Evolutionary conservation across 2,329 filamentous ascomycete genomes (phyloP).

Genomic region (Pseudogymnoascus sp.): DNA sequence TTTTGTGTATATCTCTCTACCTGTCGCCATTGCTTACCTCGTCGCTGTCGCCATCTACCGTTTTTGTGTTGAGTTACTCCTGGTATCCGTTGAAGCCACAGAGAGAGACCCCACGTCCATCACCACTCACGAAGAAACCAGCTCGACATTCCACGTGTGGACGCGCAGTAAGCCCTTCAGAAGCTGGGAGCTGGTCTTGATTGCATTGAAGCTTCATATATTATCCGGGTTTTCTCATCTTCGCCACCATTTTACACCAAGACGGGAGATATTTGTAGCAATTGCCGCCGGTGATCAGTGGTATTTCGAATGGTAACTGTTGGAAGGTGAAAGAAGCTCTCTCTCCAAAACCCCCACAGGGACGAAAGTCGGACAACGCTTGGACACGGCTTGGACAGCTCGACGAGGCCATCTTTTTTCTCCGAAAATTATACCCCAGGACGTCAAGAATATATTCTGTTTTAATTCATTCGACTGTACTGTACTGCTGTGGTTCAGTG

Average conservation of each 20-base stretch:
- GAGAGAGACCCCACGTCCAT: slow-evolving; percentile 1
- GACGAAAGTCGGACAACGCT: slow-evolving; percentile 4
- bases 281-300: not conserved
- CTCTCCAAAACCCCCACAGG: slow-evolving; percentile 5
- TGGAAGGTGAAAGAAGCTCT: slow-evolving; percentile 12
- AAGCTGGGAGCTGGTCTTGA: not conserved
- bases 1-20: not conserved
- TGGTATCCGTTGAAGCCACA: not conserved
- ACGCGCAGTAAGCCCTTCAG: not conserved
- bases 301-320: not conserved
- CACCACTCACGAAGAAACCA: not conserved
- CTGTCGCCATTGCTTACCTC: not conserved
- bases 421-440: not conserved
- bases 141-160: not conserved
- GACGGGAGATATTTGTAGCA: not conserved
- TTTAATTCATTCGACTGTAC: slow-evolving; percentile 1
- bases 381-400: not conserved
- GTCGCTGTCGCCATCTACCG: not conserved
- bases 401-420: slow-evolving; percentile 1
- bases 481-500: not conserved
- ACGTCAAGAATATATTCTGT: not conserved
- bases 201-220: not conserved
- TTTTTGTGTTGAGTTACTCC: not conserved
- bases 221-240: not conserved
- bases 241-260: not conserved